Conservation (phyloP, 441 rosid genomes). For the Arabidopsis hybrid region DNA sequence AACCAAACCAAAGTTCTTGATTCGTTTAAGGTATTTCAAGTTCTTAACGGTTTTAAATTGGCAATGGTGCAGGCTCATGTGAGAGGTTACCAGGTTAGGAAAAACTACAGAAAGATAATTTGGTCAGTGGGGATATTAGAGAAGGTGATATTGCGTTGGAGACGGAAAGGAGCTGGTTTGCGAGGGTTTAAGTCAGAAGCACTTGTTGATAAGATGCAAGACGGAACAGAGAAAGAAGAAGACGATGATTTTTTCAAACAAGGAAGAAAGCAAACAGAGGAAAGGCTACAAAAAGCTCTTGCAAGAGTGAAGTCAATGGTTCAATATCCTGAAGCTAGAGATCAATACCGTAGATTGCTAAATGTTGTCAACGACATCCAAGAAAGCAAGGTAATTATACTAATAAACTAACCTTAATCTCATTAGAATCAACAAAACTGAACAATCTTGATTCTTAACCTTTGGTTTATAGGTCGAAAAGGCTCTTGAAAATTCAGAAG, state of each 20-base stretch:
- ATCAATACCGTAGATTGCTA: conserved; percentile 78
- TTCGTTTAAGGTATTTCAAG: not conserved
- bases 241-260: conserved; percentile 84
- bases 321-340: conserved; percentile 88
- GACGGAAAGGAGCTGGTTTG: conserved; percentile 84
- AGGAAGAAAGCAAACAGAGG: conserved; percentile 91
- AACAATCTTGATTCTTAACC: conserved; percentile 7
- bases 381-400: conserved; percentile 66
- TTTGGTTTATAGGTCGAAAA: conserved; percentile 51
- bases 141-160: conserved; percentile 90
- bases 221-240: conserved; percentile 60
- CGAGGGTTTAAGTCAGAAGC: conserved; percentile 85
- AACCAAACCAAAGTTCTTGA: conserved; percentile 25
- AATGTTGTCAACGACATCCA: conserved; percentile 81
- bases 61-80: conserved; percentile 69
- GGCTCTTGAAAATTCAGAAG: conserved; percentile 49
- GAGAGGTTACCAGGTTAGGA: conserved; percentile 91
- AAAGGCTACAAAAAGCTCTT: conserved; percentile 80
- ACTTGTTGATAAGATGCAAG: conserved; percentile 51
- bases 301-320: conserved; percentile 94
- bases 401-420: not conserved
- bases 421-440: not conserved
- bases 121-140: conserved; percentile 94
- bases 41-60: conserved; percentile 17
- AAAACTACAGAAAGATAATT: conserved; percentile 67